A percentile compares a stretch with the other conserved stretches of the same genome.
Evolutionary conservation across 2,329 filamentous ascomycete genomes (phyloP).

Genomic region (Fusarium pininemorale): DNA sequence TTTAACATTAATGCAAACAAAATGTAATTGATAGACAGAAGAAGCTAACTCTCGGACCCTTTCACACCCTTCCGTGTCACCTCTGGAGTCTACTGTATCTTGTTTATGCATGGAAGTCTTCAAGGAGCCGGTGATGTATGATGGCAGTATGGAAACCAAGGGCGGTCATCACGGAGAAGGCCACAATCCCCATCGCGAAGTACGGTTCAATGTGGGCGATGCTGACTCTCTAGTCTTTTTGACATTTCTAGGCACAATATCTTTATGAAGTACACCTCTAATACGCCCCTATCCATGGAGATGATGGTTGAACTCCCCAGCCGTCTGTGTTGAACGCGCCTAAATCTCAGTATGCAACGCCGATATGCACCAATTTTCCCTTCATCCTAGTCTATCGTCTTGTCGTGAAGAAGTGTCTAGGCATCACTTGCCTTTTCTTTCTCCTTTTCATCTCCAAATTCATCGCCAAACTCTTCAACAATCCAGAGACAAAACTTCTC

Average conservation of each 20-base stretch:
- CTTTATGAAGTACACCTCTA: background rate
- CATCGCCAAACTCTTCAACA: constrained; percentile 76
- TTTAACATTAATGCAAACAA: background rate
- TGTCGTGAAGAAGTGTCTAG: background rate
- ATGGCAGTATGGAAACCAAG: background rate
- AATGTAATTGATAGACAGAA: background rate
- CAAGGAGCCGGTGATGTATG: background rate
- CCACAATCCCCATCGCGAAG: background rate
- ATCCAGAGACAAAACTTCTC: constrained; percentile 93
- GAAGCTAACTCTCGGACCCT: background rate
- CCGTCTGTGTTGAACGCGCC: constrained; percentile 28
- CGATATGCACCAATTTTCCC: background rate
- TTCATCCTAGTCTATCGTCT: constrained; percentile 14
- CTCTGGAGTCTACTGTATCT: background rate
- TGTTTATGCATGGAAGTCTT: background rate
- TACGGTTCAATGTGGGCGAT: background rate
- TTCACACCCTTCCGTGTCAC: background rate
- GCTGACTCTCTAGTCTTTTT: background rate
- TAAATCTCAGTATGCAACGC: constrained; percentile 13
- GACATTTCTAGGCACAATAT: background rate
- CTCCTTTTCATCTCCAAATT: constrained; percentile 59
- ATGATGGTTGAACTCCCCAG: constrained; percentile 20
- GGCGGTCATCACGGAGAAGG: background rate
- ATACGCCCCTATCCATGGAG: background rate
- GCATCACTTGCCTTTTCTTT: background rate